Evolutionary conservation across 202 grass and related monocot species (phyloP), one percentile per base, ranked within the genome.

Genomic region (Dendrocalamus latiflorus): DNA sequence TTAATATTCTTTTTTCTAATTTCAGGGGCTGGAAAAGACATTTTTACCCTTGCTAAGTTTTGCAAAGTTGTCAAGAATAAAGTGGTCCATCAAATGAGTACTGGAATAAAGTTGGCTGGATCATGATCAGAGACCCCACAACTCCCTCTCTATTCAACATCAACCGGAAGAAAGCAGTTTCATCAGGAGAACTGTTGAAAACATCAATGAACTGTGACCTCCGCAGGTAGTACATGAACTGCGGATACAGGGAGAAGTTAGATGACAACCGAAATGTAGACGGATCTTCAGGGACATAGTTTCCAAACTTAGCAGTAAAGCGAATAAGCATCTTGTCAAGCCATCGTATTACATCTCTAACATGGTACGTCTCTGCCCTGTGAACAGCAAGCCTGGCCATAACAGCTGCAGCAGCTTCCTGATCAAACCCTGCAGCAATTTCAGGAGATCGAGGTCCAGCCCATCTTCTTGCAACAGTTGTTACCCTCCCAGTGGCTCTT

Each of bases 271-370:
- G 87, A 70, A 95, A 99, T 66, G 96, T 99, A 74, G 93, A 92
- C 60, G 96, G 96, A 75, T 99, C 93, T 90, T 99, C 96, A 53
- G 96, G 87, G 53, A 83, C 60, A 86, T 99, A 99, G 74, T 99
- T 92, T 64, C 96, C 96, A 82, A 99, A 99, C 80, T 95, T 99
- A 49, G 93, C 76, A 75, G 96, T 99, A 73, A 99, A 99, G 34
- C 93, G 90, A 81, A 99, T 93, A 85, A 99, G 93, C 96, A 99
- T 95, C 82, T 99, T 99, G 75, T 99, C 96, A 69, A 99, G 89
- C 93, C 96, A 99, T 79, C 91, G 88, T 70, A 95, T 95, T 60
- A 99, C 96, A 86, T 99, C 96, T 77, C 91, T 80, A 39, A 87
- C 93, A 70, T 95, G 83, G 74, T 95, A 99, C 51, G 85, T 89